A percentile compares a stretch with the other conserved stretches of the same genome.
These are phyloP conservation scores for Trichaptum fuscoviolaceum DNA, from an alignment of 768 basidiomycete species.

Conservation along the genomic window DNA sequence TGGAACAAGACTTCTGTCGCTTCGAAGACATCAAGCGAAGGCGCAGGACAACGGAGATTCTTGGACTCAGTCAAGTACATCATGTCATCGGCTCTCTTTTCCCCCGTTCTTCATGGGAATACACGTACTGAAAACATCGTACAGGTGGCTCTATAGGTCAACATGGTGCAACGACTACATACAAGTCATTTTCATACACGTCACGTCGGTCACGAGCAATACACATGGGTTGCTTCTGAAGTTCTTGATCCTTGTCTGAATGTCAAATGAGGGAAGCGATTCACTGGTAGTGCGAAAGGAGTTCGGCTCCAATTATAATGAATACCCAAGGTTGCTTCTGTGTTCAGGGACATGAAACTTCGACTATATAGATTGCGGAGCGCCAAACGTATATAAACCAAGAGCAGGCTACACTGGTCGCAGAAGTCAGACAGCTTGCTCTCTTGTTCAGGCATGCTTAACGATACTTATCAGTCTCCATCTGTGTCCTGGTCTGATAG, in stretches of 20 bases:
- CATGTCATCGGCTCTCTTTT: not conserved
- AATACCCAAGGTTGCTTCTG: not conserved
- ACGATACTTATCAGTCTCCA: not conserved
- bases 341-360: not conserved
- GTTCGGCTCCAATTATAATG: not conserved
- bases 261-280: not conserved
- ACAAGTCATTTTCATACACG: not conserved
- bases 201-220: not conserved
- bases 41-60: not conserved
- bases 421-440: not conserved
- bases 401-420: not conserved
- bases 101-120: not conserved
- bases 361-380: not conserved
- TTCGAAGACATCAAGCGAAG: not conserved
- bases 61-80: not conserved
- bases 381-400: not conserved
- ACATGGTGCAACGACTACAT: not conserved
- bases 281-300: not conserved
- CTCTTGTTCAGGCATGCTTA: not conserved
- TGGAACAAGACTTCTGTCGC: not conserved
- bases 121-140: not conserved
- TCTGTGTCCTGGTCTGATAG: not conserved
- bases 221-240: not conserved
- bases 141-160: not conserved
- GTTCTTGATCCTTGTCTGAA: not conserved